phyloP scores from a whole-genome alignment of 345 rosid species.

The Ricinus communis region DNA sequence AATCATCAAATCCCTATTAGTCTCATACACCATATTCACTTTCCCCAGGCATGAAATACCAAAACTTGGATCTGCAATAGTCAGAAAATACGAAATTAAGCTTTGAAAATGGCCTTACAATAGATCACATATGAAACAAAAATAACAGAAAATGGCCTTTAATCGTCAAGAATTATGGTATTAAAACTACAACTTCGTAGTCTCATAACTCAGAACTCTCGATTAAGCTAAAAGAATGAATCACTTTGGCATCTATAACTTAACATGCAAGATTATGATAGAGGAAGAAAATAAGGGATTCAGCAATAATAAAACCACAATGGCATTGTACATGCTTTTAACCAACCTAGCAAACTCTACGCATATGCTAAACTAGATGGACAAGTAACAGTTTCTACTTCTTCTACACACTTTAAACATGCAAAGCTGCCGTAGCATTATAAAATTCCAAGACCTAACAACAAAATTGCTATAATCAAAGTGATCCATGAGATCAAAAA shows the following conservation, averaged over 20 bases:
- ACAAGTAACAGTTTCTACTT: neutral
- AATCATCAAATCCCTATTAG: constrained; percentile 74
- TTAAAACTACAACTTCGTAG: neutral
- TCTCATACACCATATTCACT: constrained; percentile 61
- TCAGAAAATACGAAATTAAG: neutral
- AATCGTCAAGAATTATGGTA: neutral
- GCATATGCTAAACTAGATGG: too few species aligned
- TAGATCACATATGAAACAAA: neutral
- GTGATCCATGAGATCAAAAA: neutral
- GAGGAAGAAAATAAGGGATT: neutral
- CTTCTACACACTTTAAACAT: neutral
- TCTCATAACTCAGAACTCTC: neutral
- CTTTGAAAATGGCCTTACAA: neutral
- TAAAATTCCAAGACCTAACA: neutral
- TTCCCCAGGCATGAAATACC: constrained; percentile 81
- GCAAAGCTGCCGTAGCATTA: neutral
- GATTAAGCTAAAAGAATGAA: neutral
- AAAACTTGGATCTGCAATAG: constrained; percentile 62
- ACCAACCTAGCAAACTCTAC: too few species aligned
- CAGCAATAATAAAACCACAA: neutral
- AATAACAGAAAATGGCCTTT: neutral
- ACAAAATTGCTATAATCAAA: neutral
- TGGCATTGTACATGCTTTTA: neutral
- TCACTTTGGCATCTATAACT: neutral
- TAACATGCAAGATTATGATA: neutral